Base-by-base conservation (phyloP, 202 grass and related monocot genomes). In the Carex arenaria region DNA sequence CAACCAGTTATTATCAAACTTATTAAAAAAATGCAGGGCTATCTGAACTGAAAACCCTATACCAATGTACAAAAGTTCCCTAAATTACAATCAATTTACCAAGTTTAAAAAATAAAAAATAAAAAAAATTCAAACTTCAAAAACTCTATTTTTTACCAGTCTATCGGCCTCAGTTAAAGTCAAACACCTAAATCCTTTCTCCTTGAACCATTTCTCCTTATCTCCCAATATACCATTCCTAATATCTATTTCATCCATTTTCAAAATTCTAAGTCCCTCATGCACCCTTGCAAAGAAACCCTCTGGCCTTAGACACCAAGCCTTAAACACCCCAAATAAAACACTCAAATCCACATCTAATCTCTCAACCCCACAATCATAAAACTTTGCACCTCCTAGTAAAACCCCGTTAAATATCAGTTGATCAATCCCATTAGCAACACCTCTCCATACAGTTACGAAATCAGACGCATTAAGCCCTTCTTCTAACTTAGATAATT, bases 281-380 rank as follows among this genome's bases (percentile, higher is more conserved):
- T 79, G 81, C 64, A 99, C 64, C 66, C 55, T 93, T 10, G 88
- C 84, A 49, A 99, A 99, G 78, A 99, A 96, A 55, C 89, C 89
- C 87, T 94, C 91, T 8, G 93, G 96, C 79, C 93, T 92, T 76
- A 99, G 54, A 92, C 96, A 99, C 96, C 96, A 99, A 10, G 93
- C 84, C 69, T 80, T 87, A 67, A 99, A 99, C 64, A 94, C 76
- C 12, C 88, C 87, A 67, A 94, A 88, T 80, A 96, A 61, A 70
- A 90, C 82, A 70, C 86, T 86, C 49, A 94, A 38, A 80, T 96
- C 89, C 13, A 84, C 78, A 61, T 61, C 26, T 72, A 99, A 87
- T 87, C 86, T 90, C 81, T 92, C 93, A 10, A 92, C 89, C 55
- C 91, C 91, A 65, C 85, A 72, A 5, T 71, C 60, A 84, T 84